Evolutionary conservation across 1,284 basidiomycete genomes (phyloP).

Genomic region (Gomphus bonarii): DNA sequence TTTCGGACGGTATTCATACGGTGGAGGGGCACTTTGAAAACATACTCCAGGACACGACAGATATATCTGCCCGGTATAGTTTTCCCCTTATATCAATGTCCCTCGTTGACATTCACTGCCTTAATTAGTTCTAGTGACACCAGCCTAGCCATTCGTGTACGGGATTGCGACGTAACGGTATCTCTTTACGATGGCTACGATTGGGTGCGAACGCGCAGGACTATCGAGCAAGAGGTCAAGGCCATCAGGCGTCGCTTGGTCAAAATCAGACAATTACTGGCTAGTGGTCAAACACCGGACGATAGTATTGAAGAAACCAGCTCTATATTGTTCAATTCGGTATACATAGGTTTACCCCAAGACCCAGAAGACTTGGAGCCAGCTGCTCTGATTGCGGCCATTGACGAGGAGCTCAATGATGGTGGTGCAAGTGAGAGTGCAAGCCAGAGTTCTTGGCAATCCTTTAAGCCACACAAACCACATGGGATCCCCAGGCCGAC

Average conservation of each 20-base stretch:
- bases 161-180: slow-evolving; percentile 53
- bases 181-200: slow-evolving; percentile 90
- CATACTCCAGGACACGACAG: slow-evolving; percentile 42
- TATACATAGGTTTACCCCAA: slow-evolving; percentile 78
- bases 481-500: slow-evolving; percentile 28
- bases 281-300: slow-evolving; percentile 83
- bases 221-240: slow-evolving; percentile 83
- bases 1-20: slow-evolving; percentile 42
- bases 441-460: slow-evolving; percentile 82
- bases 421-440: slow-evolving; percentile 55
- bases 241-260: slow-evolving; percentile 80
- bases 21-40: slow-evolving; percentile 67
- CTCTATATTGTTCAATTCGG: slow-evolving; percentile 82
- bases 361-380: slow-evolving; percentile 67
- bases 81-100: neutral
- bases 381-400: slow-evolving; percentile 73
- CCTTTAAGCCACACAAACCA: slow-evolving; percentile 37
- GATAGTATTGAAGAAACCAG: slow-evolving; percentile 71
- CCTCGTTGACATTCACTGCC: neutral
- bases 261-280: slow-evolving; percentile 90
- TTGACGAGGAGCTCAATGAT: slow-evolving; percentile 76
- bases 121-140: slow-evolving; percentile 35
- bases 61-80: slow-evolving; percentile 13
- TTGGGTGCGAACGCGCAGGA: slow-evolving; percentile 77
- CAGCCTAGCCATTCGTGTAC: slow-evolving; percentile 42